Base-by-base conservation (phyloP, 2,329 filamentous ascomycete genomes). In the Diplodia intermedia region DNA sequence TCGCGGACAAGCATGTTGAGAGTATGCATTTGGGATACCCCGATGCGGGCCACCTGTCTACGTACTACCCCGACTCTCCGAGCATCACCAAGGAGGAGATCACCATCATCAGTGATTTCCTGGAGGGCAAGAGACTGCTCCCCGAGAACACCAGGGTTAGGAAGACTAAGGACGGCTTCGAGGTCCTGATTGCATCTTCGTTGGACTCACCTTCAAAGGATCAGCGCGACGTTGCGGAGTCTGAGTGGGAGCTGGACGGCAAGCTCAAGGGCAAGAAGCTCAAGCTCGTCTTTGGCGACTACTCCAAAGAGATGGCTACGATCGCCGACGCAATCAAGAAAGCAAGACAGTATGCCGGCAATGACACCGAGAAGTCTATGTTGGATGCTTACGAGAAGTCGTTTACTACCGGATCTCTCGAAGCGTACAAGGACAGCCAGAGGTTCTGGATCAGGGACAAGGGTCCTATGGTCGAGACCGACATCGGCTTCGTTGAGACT, bases 401-500 rank as follows among this genome's bases (percentile, higher is more conserved):
- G 47, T 86, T 86, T 76, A 73, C 78, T 18, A 83, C 83, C 8
- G 84, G 84, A 11, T 82, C 82, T 4, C 76, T 86, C 69, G 76
- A 83, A 56, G 79, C 82, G 0, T 85, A 83, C 75, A 82, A 83
- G 70, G 79, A 84, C 60, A 82, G 82, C 43, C 84, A 86, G 71
- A 78, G 81, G 31, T 80, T 79, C 23, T 87, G 85, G 85, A 85
- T 86, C 57, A 79, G 80, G 57, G 84, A 87, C 72, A 84, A 82
- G 69, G 80, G 81, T 4, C 81, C 85, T 0, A 76, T 78, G 62
- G 84, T 86, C 3, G 85, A 86, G 75, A 81, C 79, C 11, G 83
- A 85, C 57, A 82, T 86, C 69, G 84, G 84, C 7, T 86, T 86
- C 73, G 81, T 86, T 66, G 84, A 86, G 73, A 85, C 84, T 0